Conservation (phyloP, 306 rosid genomes). For the Abrus precatorius region DNA sequence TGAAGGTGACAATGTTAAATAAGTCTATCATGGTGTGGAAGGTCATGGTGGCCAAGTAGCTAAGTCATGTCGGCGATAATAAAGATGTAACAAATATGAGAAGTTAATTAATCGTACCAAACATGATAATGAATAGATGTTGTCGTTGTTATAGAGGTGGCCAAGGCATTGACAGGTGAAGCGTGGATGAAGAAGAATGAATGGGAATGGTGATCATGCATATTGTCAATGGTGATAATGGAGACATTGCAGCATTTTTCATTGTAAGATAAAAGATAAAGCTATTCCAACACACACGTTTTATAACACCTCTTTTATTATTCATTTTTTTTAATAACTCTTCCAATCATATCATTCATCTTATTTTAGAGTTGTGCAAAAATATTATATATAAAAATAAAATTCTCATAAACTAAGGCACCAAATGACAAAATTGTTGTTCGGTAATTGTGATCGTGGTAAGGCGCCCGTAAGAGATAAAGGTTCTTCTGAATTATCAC, state of each 20-base stretch:
- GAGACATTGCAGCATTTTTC: not conserved
- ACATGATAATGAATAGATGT: not conserved
- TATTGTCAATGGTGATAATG: not conserved
- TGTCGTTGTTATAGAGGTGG: not conserved
- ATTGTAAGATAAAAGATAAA: not conserved
- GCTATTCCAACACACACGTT: too few relatives aligned
- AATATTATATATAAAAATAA: too few relatives aligned
- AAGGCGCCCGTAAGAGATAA: not conserved
- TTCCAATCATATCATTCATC: too few relatives aligned
- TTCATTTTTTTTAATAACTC: too few relatives aligned
- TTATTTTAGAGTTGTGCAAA: too few relatives aligned
- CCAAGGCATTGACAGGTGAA: not conserved
- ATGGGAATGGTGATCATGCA: not conserved
- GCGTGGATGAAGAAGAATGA: not conserved
- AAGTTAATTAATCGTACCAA: not conserved
- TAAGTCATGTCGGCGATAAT: constrained; percentile 7
- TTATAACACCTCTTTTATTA: too few relatives aligned
- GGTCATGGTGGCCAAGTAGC: constrained; percentile 3
- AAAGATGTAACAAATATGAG: not conserved
- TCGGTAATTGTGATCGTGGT: not conserved
- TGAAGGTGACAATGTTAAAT: not conserved
- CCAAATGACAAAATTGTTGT: not conserved
- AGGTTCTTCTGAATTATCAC: not conserved
- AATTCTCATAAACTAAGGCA: too few relatives aligned
- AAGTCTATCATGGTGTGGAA: not conserved